Evolutionary conservation across 2,329 filamentous ascomycete species (phyloP).

Genomic region (Exophiala bonariae): DNA sequence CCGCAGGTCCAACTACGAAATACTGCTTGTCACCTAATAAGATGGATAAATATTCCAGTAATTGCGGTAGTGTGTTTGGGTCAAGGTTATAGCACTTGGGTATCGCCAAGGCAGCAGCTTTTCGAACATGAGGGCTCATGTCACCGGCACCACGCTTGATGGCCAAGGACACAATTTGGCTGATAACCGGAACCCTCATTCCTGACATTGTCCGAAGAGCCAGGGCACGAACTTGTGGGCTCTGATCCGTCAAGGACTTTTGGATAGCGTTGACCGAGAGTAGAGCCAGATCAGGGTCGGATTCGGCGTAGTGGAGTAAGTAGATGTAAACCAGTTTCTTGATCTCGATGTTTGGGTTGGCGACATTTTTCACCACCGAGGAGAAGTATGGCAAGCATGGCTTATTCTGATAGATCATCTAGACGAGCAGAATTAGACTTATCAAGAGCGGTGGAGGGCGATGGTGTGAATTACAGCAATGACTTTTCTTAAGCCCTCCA

Average conservation of each 20-base stretch:
- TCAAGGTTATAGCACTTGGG: slow-evolving; percentile 95
- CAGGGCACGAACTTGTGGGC: slow-evolving; percentile 85
- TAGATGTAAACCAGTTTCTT: slow-evolving; percentile 99
- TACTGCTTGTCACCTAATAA: slow-evolving; percentile 90
- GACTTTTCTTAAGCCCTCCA: slow-evolving; percentile 87
- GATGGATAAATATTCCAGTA: slow-evolving; percentile 76
- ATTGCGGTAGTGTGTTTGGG: slow-evolving; percentile 77
- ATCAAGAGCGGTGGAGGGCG: slow-evolving; percentile 3
- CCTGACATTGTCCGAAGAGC: slow-evolving; percentile 96
- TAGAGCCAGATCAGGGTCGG: slow-evolving; percentile 90
- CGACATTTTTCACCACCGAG: slow-evolving; percentile 97
- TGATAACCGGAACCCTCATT: slow-evolving; percentile 95
- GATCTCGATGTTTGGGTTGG: slow-evolving; percentile 88
- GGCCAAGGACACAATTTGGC: slow-evolving; percentile 91
- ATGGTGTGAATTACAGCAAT: slow-evolving; percentile 64
- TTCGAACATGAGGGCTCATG: slow-evolving; percentile 92
- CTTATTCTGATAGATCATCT: slow-evolving; percentile 95
- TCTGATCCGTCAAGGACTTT: slow-evolving; percentile 90
- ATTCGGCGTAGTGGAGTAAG: slow-evolving; percentile 92
- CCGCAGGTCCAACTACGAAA: slow-evolving; percentile 92
- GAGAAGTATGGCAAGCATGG: slow-evolving; percentile 92
- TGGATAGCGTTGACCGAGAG: slow-evolving; percentile 99
- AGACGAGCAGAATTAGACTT: slow-evolving; percentile 8
- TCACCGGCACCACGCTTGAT: slow-evolving; percentile 93
- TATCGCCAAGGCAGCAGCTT: slow-evolving; percentile 88